A percentile compares a stretch with the other conserved stretches of the same genome.
phyloP scores from a whole-genome alignment of 495 filamentous ascomycete species.

The Staphylotrichum tortipilum region DNA sequence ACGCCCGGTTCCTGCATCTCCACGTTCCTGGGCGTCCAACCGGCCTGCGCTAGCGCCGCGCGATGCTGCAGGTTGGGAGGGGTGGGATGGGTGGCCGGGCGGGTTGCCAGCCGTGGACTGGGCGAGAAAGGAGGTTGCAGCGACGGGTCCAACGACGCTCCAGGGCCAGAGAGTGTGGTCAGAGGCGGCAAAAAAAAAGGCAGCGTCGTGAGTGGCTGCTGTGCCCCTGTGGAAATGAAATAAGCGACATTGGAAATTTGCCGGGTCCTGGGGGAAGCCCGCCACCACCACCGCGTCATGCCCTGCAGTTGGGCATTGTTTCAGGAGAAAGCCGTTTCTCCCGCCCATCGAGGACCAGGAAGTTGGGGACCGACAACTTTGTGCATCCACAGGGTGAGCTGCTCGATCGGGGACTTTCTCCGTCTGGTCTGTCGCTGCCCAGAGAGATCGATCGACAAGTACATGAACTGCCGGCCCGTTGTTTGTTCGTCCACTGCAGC shows the following conservation, averaged over 20 bases:
- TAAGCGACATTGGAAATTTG: conserved; percentile 35
- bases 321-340: conserved; percentile 3
- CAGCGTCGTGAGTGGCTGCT: conserved; percentile 17
- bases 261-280: conserved; percentile 8
- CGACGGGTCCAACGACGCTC: not conserved
- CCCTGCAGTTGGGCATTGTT: not conserved
- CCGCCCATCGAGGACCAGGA: not conserved
- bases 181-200: conserved; percentile 14
- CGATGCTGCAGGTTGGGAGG: not conserved
- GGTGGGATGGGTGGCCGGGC: conserved; percentile 8
- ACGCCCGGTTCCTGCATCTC: not conserved
- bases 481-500: no score
- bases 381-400: no score
- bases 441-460: no score
- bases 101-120: not conserved
- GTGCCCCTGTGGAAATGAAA: conserved; percentile 23
- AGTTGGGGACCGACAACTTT: no score
- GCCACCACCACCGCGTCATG: conserved; percentile 1
- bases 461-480: no score
- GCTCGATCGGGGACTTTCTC: no score
- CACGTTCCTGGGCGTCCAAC: not conserved
- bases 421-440: no score
- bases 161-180: conserved; percentile 12
- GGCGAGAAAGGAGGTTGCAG: conserved; percentile 11
- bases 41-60: not conserved